Conservation (phyloP, 805 yeast species). For the Lipomyces kockii region DNA sequence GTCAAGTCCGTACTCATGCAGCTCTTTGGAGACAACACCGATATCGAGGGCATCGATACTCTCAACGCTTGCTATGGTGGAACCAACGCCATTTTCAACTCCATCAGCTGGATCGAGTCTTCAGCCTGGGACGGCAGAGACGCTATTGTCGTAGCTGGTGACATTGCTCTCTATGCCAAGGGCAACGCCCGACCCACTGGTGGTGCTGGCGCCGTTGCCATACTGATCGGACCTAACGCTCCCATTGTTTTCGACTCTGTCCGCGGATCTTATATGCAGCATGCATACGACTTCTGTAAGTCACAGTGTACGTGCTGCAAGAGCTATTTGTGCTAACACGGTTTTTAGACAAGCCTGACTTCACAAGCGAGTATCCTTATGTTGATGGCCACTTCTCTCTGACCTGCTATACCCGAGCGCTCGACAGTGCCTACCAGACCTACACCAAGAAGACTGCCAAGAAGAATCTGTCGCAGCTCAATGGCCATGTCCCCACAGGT, state of each 20-base stretch:
- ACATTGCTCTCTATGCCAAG: slow-evolving; percentile 94
- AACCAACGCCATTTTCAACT: slow-evolving; percentile 90
- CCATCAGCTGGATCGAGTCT: slow-evolving; percentile 95
- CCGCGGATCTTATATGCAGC: slow-evolving; percentile 94
- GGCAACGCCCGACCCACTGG: slow-evolving; percentile 99
- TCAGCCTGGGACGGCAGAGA: slow-evolving; percentile 98
- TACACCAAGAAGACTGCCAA: slow-evolving; percentile 77
- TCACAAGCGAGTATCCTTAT: slow-evolving; percentile 92
- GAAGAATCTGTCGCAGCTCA: slow-evolving; percentile 52
- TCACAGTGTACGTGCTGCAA: neutral
- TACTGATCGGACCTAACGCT: slow-evolving; percentile 96
- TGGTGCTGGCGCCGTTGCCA: slow-evolving; percentile 96
- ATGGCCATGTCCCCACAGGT: slow-evolving; percentile 56
- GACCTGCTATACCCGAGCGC: slow-evolving; percentile 89
- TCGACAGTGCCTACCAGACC: slow-evolving; percentile 81
- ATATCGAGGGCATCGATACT: slow-evolving; percentile 95
- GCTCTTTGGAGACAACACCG: slow-evolving; percentile 83
- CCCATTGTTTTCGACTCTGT: slow-evolving; percentile 89
- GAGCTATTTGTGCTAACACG: neutral
- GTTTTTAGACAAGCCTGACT: slow-evolving; percentile 70
- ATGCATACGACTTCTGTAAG: slow-evolving; percentile 94
- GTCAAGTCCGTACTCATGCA: slow-evolving; percentile 96
- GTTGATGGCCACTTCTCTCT: slow-evolving; percentile 97
- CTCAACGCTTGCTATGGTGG: slow-evolving; percentile 99
- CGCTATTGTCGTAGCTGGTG: slow-evolving; percentile 96